Conservation (phyloP, 371 early-diverging fungal species). For the Lichtheimia corymbifera region DNA sequence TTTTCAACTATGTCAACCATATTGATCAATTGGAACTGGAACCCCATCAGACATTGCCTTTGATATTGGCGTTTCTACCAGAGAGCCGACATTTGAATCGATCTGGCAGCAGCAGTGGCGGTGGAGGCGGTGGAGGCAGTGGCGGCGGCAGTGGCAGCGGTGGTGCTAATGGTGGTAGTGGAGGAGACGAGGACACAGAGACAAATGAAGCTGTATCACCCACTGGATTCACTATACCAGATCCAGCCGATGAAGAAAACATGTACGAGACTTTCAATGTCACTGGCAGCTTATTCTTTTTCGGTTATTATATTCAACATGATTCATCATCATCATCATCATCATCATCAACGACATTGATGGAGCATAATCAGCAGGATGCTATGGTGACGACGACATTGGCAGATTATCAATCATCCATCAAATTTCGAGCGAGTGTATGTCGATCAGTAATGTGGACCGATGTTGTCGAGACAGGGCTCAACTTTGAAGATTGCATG, state of each 20-base stretch:
- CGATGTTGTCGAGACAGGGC: constrained; percentile 87
- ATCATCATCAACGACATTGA: constrained; percentile 2
- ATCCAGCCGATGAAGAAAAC: constrained; percentile 24
- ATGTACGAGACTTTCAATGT: constrained; percentile 74
- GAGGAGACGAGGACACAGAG: constrained; percentile 10
- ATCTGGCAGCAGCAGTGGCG: no score
- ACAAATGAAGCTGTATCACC: constrained; percentile 11
- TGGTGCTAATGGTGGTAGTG: no score
- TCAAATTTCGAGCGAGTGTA: constrained; percentile 81
- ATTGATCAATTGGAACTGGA: constrained; percentile 74
- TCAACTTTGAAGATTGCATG: constrained; percentile 93
- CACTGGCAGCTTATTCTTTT: constrained; percentile 85
- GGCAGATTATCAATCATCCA: constrained; percentile 68
- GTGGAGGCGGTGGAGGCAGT: no score
- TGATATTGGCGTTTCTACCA: constrained; percentile 83
- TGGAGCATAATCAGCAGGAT: constrained; percentile 4
- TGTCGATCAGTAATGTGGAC: constrained; percentile 90
- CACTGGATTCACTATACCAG: constrained; percentile 3
- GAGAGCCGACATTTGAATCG: constrained; percentile 18
- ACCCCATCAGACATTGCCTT: constrained; percentile 59
- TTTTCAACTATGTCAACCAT: constrained; percentile 88
- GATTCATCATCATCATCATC: neutral
- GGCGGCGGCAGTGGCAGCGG: no score
- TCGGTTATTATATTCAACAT: constrained; percentile 62
- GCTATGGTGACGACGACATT: constrained; percentile 18